Percentiles rank a stretch among this genome's conserved stretches.
These are phyloP conservation scores for Phytophthora aleatoria DNA, from an alignment of 352 stramenopile genomes.

Conservation along the genomic window DNA sequence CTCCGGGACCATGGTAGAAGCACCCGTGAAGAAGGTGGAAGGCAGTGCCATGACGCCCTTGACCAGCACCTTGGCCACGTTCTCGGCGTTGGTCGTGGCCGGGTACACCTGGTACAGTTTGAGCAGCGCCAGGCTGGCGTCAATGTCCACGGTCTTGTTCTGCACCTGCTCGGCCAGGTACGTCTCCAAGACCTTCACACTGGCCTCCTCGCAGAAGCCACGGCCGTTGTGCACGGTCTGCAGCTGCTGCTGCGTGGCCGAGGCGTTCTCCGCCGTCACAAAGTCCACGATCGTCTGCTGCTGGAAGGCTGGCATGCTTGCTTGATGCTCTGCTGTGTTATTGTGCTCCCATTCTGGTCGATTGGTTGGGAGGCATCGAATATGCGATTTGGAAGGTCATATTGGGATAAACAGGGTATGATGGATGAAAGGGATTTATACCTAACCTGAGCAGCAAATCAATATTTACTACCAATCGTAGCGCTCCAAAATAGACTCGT, in stretches of 20 bases:
- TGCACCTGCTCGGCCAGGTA: slow-evolving; percentile 82
- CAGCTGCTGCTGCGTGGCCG: slow-evolving; percentile 67
- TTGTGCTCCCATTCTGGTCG: slow-evolving; percentile 22
- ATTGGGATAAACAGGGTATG: slow-evolving; percentile 14
- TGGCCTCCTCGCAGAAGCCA: slow-evolving; percentile 52
- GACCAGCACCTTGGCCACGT: slow-evolving; percentile 69
- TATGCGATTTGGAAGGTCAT: slow-evolving; percentile 17
- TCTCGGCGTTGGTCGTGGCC: slow-evolving; percentile 50
- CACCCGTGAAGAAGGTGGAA: slow-evolving; percentile 80
- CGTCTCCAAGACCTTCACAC: slow-evolving; percentile 58
- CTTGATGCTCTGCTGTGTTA: slow-evolving; percentile 13
- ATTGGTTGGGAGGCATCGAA: slow-evolving; percentile 34
- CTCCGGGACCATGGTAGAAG: slow-evolving; percentile 71
- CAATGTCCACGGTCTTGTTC: slow-evolving; percentile 62
- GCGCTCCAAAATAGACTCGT: slow-evolving; percentile 23
- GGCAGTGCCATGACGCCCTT: slow-evolving; percentile 74
- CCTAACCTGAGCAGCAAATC: slow-evolving; percentile 3
- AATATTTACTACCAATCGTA: slow-evolving; percentile 19
- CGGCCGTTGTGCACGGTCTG: slow-evolving; percentile 48
- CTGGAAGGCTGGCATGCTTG: slow-evolving; percentile 66
- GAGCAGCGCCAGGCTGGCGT: slow-evolving; percentile 81
- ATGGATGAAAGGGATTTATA: not conserved
- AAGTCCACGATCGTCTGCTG: slow-evolving; percentile 73
- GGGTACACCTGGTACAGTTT: slow-evolving; percentile 87
- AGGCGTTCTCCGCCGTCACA: slow-evolving; percentile 42